Evolutionary conservation across 1,139 yeast genomes (phyloP).

Genomic region (Kodamaea alishanica): DNA sequence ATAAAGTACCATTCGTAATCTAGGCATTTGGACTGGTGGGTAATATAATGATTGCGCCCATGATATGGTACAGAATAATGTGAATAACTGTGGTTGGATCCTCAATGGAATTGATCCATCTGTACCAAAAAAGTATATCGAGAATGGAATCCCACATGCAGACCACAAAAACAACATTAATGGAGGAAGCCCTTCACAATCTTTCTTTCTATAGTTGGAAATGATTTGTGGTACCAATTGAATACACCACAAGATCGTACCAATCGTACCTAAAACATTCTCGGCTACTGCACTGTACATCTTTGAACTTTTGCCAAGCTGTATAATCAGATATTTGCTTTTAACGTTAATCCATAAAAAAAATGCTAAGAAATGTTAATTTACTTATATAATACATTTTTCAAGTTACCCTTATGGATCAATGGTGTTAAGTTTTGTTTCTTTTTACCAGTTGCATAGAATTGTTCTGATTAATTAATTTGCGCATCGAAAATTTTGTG

Average conservation of each 20-base stretch:
- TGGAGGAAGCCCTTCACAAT: slow-evolving; percentile 84
- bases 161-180: slow-evolving; percentile 84
- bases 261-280: slow-evolving; percentile 82
- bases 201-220: slow-evolving; percentile 66
- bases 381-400: too few relatives aligned
- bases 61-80: slow-evolving; percentile 62
- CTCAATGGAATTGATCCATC: slow-evolving; percentile 72
- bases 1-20: slow-evolving; percentile 33
- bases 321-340: not conserved
- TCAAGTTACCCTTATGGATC: too few relatives aligned
- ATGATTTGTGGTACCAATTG: slow-evolving; percentile 84
- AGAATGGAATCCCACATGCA: slow-evolving; percentile 76
- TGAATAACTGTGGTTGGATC: slow-evolving; percentile 84
- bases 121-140: slow-evolving; percentile 71
- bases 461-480: too few relatives aligned
- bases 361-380: too few relatives aligned
- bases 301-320: not conserved
- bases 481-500: too few relatives aligned
- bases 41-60: slow-evolving; percentile 77
- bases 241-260: slow-evolving; percentile 88
- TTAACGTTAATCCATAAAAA: too few relatives aligned
- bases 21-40: slow-evolving; percentile 57
- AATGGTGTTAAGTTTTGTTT: too few relatives aligned
- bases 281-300: slow-evolving; percentile 43
- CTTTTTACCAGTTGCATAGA: too few relatives aligned